Evolutionary conservation across 371 early-diverging fungal species (phyloP).

Genomic region (Rhizomucor miehei): DNA sequence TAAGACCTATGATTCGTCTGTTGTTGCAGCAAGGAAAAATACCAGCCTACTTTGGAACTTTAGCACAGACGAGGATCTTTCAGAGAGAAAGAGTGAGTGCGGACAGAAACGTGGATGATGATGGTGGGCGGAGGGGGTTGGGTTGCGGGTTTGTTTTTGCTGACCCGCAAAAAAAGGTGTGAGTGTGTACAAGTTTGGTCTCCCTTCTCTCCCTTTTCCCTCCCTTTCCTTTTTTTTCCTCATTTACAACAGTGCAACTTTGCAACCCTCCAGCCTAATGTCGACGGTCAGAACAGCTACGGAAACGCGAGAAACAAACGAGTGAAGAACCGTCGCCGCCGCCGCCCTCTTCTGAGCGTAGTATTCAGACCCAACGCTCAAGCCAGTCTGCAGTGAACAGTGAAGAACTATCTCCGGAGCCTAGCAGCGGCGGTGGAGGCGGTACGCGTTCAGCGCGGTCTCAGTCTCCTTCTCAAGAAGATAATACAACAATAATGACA

Average conservation of each 20-base stretch:
- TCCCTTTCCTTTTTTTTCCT: conserved; percentile 4
- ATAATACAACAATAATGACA: neutral
- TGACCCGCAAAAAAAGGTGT: conserved; percentile 1
- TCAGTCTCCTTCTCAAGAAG: too few relatives aligned
- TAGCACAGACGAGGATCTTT: too few relatives aligned
- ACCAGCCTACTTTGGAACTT: too few relatives aligned
- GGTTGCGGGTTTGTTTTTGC: neutral
- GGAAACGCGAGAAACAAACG: conserved; percentile 13
- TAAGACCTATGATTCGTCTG: too few relatives aligned
- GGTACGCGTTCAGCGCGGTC: too few relatives aligned
- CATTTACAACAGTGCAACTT: neutral
- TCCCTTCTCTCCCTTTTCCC: conserved; percentile 5
- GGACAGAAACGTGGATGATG: too few relatives aligned
- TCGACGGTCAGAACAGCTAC: neutral
- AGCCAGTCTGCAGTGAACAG: conserved; percentile 11
- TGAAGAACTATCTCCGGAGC: neutral
- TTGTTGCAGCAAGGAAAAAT: too few relatives aligned
- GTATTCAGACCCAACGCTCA: conserved; percentile 19
- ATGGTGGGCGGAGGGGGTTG: too few relatives aligned
- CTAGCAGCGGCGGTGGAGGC: too few relatives aligned
- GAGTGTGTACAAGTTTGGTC: too few relatives aligned
- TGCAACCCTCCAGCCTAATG: neutral
- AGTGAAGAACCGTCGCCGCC: conserved; percentile 9
- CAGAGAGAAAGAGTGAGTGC: too few relatives aligned
- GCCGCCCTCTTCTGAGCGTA: neutral